Evolutionary conservation across 1,139 yeast species (phyloP).

Genomic region (Nematodospora anomalae): DNA sequence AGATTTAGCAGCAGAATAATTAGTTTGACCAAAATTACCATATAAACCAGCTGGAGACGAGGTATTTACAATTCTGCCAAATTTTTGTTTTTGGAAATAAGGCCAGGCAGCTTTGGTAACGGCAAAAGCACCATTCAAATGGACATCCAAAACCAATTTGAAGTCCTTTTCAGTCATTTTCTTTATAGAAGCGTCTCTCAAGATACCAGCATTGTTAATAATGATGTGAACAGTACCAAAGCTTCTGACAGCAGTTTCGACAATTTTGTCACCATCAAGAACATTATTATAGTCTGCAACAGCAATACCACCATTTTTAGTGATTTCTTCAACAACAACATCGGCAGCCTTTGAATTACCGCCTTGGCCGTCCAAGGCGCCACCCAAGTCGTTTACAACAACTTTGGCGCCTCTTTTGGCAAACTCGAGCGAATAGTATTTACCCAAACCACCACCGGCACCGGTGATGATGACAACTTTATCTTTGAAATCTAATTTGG

Average conservation of each 20-base stretch:
- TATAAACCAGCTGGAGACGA: constrained; percentile 96
- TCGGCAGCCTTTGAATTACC: constrained; percentile 76
- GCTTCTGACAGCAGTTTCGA: constrained; percentile 80
- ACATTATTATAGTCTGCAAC: constrained; percentile 95
- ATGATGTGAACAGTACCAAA: constrained; percentile 90
- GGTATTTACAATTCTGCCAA: constrained; percentile 87
- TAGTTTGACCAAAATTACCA: constrained; percentile 96
- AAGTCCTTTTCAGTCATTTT: constrained; percentile 85
- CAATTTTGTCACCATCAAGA: constrained; percentile 79
- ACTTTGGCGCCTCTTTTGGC: constrained; percentile 90
- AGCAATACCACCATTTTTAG: constrained; percentile 74
- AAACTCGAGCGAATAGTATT: constrained; percentile 80
- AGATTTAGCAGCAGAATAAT: constrained; percentile 91
- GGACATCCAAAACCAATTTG: constrained; percentile 79
- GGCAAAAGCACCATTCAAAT: constrained; percentile 84
- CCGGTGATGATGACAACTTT: constrained; percentile 93
- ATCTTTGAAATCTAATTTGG: constrained; percentile 58
- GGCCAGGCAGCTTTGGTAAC: constrained; percentile 95
- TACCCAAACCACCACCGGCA: constrained; percentile 97
- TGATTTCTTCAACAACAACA: constrained; percentile 82
- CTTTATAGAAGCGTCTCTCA: constrained; percentile 73
- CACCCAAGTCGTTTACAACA: constrained; percentile 93
- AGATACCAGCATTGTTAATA: constrained; percentile 92
- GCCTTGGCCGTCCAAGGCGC: constrained; percentile 72
- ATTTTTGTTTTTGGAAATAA: constrained; percentile 76